Evolutionary conservation across 2,329 filamentous ascomycete species (phyloP).

Genomic region (Exutisphaerella laricina): DNA sequence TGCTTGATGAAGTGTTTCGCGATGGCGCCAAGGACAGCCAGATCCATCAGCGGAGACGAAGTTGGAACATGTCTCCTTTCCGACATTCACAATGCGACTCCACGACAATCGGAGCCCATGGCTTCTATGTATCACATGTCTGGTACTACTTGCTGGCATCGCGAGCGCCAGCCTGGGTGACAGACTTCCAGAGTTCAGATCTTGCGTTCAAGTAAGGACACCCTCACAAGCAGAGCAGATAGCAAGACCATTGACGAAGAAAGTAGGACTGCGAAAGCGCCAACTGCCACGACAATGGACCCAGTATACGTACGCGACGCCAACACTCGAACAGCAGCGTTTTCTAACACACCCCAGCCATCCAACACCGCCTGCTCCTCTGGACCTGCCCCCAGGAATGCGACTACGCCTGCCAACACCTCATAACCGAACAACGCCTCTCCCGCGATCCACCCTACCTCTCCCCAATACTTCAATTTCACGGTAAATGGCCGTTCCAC

Average conservation of each 20-base stretch:
- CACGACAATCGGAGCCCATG: conserved; percentile 18
- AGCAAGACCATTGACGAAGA: too few relatives aligned
- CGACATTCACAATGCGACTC: conserved; percentile 26
- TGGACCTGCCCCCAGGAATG: conserved; percentile 94
- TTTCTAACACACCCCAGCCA: conserved; percentile 51
- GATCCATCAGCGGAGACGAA: too few relatives aligned
- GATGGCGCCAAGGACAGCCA: too few relatives aligned
- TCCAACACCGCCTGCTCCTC: conserved; percentile 78
- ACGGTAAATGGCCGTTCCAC: conserved; percentile 97
- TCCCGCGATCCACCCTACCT: conserved; percentile 58
- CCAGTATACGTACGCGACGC: conserved; percentile 61
- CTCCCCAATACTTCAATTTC: conserved; percentile 76
- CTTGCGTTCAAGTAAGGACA: conserved; percentile 70
- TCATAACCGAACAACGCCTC: conserved; percentile 70
- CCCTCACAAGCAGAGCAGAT: background rate
- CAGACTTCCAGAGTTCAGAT: conserved; percentile 74
- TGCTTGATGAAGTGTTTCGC: too few relatives aligned
- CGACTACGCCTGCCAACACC: conserved; percentile 96
- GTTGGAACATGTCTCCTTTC: too few relatives aligned
- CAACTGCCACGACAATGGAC: conserved; percentile 67
- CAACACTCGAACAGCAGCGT: too few relatives aligned
- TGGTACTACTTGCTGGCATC: conserved; percentile 13
- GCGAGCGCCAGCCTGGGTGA: conserved; percentile 70
- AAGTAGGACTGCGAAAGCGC: conserved; percentile 68
- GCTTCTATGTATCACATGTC: conserved; percentile 17